Evolutionary conservation across 306 rosid species (phyloP).

Genomic region (Vachellia collinsii): DNA sequence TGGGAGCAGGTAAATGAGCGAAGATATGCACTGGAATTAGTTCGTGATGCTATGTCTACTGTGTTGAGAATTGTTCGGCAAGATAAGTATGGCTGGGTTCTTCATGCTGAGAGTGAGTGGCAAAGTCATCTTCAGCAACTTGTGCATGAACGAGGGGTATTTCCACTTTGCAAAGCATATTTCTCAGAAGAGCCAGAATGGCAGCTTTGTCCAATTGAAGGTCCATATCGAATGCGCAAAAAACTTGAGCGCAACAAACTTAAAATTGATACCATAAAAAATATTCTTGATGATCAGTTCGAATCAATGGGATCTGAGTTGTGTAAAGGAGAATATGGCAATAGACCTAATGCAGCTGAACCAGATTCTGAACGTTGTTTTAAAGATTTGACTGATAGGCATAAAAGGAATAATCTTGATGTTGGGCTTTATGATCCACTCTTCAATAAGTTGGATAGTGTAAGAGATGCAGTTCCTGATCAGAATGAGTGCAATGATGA

Average conservation of each 20-base stretch:
- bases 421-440: slow-evolving; percentile 64
- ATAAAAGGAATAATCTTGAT: slow-evolving; percentile 62
- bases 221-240: slow-evolving; percentile 98
- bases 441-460: slow-evolving; percentile 56
- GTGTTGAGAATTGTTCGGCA: slow-evolving; percentile 98
- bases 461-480: slow-evolving; percentile 61
- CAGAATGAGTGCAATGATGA: slow-evolving; percentile 87
- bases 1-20: slow-evolving; percentile 97
- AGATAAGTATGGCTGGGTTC: slow-evolving; percentile 99
- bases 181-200: slow-evolving; percentile 72
- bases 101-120: slow-evolving; percentile 99
- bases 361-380: slow-evolving; percentile 64
- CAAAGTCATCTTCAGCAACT: slow-evolving; percentile 94
- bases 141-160: slow-evolving; percentile 94
- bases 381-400: slow-evolving; percentile 58
- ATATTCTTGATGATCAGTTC: slow-evolving; percentile 81
- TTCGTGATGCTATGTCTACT: slow-evolving; percentile 94
- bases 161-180: slow-evolving; percentile 68
- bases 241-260: slow-evolving; percentile 87
- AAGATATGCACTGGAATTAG: slow-evolving; percentile 92
- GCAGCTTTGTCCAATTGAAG: slow-evolving; percentile 99
- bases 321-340: slow-evolving; percentile 54
- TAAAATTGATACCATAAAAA: slow-evolving; percentile 78
- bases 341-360: slow-evolving; percentile 57
- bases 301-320: slow-evolving; percentile 60